Conservation (phyloP, 495 filamentous ascomycete genomes). For the Achaetomiella virescens region DNA sequence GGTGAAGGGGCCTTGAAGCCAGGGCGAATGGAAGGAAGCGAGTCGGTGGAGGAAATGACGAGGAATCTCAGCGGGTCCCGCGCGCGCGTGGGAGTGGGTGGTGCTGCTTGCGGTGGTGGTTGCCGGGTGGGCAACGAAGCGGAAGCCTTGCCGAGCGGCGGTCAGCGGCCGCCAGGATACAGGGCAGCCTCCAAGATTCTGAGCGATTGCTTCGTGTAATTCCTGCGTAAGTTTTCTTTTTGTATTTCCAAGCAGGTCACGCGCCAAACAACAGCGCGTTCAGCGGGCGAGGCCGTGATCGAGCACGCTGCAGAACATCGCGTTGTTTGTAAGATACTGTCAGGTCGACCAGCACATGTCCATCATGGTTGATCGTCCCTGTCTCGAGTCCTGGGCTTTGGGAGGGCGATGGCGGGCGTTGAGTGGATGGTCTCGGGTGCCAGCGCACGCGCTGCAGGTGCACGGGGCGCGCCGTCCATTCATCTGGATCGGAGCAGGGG, state of each 20-base stretch:
- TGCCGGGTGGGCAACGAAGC: slow-evolving; percentile 17
- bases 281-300: not conserved
- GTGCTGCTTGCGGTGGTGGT: not conserved
- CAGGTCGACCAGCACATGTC: not conserved
- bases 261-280: not conserved
- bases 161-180: slow-evolving; percentile 2
- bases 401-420: not conserved
- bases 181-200: too few relatives aligned
- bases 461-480: slow-evolving; percentile 10
- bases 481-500: slow-evolving; percentile 8
- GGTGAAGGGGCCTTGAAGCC: not conserved
- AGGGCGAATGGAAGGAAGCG: too few relatives aligned
- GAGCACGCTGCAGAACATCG: not conserved
- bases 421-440: slow-evolving; percentile 13
- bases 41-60: slow-evolving; percentile 15
- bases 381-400: slow-evolving; percentile 6
- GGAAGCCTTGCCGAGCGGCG: slow-evolving; percentile 19
- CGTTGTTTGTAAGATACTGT: not conserved
- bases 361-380: slow-evolving; percentile 11
- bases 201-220: too few relatives aligned
- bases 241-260: slow-evolving; percentile 11
- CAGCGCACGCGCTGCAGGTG: slow-evolving; percentile 13
- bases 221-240: too few relatives aligned
- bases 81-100: not conserved
- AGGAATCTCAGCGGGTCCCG: not conserved